Evolutionary conservation across 1,284 basidiomycete species (phyloP), one percentile per base, ranked within the genome.

Genomic region (Mycosarcoma mackinlayi): DNA sequence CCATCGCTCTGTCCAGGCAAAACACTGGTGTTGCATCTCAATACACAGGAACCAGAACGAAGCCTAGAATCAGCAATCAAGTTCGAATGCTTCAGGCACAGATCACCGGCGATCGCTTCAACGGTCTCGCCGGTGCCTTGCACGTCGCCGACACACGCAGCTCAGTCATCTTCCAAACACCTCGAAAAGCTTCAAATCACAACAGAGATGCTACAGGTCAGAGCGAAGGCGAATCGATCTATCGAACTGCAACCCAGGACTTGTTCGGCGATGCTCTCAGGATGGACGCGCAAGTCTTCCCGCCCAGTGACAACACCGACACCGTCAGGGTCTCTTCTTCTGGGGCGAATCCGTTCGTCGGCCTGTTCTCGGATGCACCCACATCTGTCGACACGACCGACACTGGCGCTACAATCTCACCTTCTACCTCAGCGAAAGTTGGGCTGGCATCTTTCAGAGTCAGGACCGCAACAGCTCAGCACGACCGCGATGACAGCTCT

Each of bases 71-170:
- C 58, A 61, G 68, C 51, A 71, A 57, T 38, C 57, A 65, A 24
- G 63, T 66, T 11, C 66, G 63, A n/a, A 72, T 66, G 63, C 59
- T 72, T 16, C 69, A 72, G 19, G 59, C 69, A 9, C 69, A 72
- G 41, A 66, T 72, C 69, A 72, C 69, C 28, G 69, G 69, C 28
- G 69, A 72, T 21, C 52, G 53, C 25, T 61, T 67, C 54, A 57
- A 59, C 21, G 64, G 58, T 16, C 14, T 65, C 3, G 62, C 62
- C 6, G 62, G 64, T 24, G 59, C 57, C 6, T 55, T 58, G 42
- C 38, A 69, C 21, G 41, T 58, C 8, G 60, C 54, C 8, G 59
- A 65, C 19, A 23, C 47, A 3, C 55, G 62, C 5, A 59, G 51
- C 16, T 65, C 56, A 4, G 34, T 59, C 31, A 23, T 65, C 18